phyloP scores from a whole-genome alignment of 257 asterid species.

The Verbena officinalis region DNA sequence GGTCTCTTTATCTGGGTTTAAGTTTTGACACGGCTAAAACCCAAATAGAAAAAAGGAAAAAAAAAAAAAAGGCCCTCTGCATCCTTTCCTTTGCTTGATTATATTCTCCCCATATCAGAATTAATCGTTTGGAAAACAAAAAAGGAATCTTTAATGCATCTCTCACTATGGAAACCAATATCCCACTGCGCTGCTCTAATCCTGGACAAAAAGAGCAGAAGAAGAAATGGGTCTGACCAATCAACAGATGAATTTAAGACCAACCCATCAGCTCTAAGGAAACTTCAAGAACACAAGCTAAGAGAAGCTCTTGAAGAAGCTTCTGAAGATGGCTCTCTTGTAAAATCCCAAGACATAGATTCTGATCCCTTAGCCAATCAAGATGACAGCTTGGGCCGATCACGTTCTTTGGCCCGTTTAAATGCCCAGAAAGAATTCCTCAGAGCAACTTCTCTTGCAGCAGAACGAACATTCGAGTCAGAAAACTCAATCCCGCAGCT shows the following conservation, averaged over 20 bases:
- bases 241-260: conserved; percentile 54
- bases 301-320: conserved; percentile 96
- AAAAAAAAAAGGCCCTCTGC: conserved; percentile 25
- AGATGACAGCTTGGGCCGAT: conserved; percentile 78
- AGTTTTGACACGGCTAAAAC: conserved; percentile 53
- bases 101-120: conserved; percentile 32
- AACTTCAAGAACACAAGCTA: conserved; percentile 78
- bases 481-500: conserved; percentile 68
- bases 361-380: conserved; percentile 60
- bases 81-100: conserved; percentile 37
- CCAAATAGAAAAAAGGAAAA: conserved; percentile 1
- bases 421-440: conserved; percentile 90
- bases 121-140: conserved; percentile 19
- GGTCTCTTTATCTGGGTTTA: conserved; percentile 48
- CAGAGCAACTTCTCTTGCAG: conserved; percentile 87
- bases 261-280: conserved; percentile 62
- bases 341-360: conserved; percentile 75
- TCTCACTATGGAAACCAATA: conserved; percentile 91
- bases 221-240: conserved; percentile 55
- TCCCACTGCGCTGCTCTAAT: conserved; percentile 89
- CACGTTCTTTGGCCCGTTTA: conserved; percentile 78
- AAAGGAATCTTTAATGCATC: conserved; percentile 68
- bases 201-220: conserved; percentile 81
- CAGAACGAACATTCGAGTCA: conserved; percentile 66
- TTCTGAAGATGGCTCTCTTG: conserved; percentile 82